Conservation (phyloP, 2,329 filamentous ascomycete genomes). For the Diplodia intermedia region DNA sequence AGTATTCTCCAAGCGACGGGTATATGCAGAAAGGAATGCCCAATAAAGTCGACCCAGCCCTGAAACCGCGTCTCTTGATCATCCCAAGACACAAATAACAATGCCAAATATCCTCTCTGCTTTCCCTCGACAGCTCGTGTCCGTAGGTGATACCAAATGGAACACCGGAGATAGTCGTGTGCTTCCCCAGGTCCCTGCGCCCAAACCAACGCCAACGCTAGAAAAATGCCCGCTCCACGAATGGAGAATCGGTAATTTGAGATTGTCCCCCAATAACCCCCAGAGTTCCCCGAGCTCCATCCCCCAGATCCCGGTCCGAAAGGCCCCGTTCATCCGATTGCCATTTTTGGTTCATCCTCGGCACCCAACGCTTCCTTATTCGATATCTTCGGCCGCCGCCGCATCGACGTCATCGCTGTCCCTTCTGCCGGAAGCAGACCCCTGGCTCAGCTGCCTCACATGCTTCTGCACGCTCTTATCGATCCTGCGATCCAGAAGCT, state of each 20-base stretch:
- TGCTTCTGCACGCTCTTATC: constrained; percentile 49
- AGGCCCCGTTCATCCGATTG: constrained; percentile 23
- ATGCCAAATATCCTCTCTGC: constrained; percentile 12
- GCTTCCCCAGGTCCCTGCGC: constrained; percentile 4
- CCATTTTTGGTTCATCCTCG: constrained; percentile 4
- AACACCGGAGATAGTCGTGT: neutral
- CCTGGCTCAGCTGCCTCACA: constrained; percentile 44
- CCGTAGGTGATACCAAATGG: neutral
- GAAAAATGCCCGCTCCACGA: constrained; percentile 6
- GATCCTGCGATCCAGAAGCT: constrained; percentile 75
- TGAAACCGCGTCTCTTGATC: neutral
- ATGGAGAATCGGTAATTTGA: neutral
- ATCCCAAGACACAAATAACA: constrained; percentile 8
- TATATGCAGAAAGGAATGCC: constrained; percentile 25
- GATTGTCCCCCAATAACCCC: neutral
- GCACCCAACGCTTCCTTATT: neutral
- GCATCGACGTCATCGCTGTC: constrained; percentile 4
- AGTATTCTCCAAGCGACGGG: constrained; percentile 25
- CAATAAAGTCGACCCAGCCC: constrained; percentile 17
- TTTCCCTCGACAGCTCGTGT: neutral
- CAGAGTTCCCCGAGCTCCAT: constrained; percentile 1
- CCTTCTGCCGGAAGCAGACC: constrained; percentile 31
- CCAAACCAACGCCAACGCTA: constrained; percentile 28
- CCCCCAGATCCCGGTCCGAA: constrained; percentile 11
- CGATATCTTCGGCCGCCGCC: neutral